Conservation (phyloP, 441 rosid species). For the Corymbia citriodora region DNA sequence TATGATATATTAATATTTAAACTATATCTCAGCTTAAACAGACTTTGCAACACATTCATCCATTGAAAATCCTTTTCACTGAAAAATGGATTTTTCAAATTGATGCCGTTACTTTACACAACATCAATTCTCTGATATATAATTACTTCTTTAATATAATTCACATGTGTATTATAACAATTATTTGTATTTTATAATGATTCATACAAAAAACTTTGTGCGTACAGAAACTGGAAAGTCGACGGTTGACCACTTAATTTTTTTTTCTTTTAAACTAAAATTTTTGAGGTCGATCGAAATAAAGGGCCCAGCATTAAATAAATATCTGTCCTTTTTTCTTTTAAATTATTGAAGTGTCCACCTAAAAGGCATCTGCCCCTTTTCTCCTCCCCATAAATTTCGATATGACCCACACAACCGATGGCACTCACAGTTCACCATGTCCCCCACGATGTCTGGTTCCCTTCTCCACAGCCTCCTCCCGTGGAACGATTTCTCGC, state of each 20-base stretch:
- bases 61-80: too few species aligned
- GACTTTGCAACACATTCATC: fast-evolving
- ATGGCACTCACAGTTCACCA: background rate
- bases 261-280: background rate
- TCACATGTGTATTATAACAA: background rate
- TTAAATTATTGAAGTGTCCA: background rate
- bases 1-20: too few species aligned
- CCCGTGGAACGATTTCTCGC: background rate
- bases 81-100: too few species aligned
- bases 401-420: background rate
- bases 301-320: background rate
- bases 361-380: background rate
- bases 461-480: background rate
- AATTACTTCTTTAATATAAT: too few species aligned
- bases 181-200: background rate
- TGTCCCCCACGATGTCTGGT: background rate
- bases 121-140: too few species aligned
- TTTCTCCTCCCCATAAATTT: background rate
- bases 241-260: background rate
- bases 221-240: background rate
- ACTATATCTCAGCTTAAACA: too few species aligned
- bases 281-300: background rate
- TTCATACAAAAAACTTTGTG: background rate
- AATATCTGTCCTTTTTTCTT: background rate
- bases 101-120: too few species aligned